phyloP scores from a whole-genome alignment of 306 rosid genomes.

The Quercus dentata region DNA sequence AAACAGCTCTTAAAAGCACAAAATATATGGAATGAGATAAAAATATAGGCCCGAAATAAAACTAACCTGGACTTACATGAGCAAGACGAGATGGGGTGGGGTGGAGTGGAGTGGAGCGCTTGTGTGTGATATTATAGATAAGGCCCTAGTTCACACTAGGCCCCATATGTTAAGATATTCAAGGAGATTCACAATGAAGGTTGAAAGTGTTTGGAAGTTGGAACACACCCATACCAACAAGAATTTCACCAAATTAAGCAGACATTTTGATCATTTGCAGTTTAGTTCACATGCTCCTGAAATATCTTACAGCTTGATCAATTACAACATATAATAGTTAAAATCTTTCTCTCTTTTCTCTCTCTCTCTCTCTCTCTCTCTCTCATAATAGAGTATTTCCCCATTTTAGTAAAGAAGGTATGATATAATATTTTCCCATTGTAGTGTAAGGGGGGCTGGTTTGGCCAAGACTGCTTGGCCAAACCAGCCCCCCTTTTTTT shows the following conservation, averaged over 20 bases:
- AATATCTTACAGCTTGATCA: not conserved
- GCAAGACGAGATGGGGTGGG: no score
- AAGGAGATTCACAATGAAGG: no score
- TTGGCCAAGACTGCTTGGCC: conserved; percentile 40
- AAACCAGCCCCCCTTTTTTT: conserved; percentile 43
- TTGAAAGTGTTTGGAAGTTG: no score
- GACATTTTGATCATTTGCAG: not conserved
- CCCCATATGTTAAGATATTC: no score
- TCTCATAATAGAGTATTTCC: not conserved
- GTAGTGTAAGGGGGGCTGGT: conserved; percentile 43
- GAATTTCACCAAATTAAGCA: not conserved
- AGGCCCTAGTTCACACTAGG: no score
- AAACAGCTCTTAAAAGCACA: no score
- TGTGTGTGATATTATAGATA: no score
- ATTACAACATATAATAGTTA: not conserved
- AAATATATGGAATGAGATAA: no score
- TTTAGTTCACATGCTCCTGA: not conserved
- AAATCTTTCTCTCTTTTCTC: not conserved
- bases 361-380: not conserved
- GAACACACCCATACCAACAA: no score
- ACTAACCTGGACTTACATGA: no score
- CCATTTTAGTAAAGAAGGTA: not conserved
- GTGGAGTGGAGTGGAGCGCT: no score
- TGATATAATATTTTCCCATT: not conserved
- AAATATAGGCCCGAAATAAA: no score